Evolutionary conservation across 257 asterid species (phyloP).

Genomic region (Fraxinus cuspidata): DNA sequence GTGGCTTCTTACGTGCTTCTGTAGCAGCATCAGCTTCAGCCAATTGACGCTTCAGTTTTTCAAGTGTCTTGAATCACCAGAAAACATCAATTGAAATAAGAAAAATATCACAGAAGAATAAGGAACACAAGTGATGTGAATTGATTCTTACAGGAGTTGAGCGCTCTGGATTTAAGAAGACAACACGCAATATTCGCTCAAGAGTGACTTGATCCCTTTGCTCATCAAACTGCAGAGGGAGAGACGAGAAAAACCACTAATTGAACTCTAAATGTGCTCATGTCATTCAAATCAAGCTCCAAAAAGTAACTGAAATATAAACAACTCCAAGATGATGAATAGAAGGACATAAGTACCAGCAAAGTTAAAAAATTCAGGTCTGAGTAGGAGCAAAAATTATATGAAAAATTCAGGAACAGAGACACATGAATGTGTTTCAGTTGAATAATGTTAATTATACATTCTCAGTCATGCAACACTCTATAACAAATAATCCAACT

Average conservation of each 20-base stretch:
- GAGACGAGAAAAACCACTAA: not conserved
- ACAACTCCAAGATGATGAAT: not conserved
- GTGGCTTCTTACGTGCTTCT: constrained; percentile 71
- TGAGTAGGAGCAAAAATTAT: not conserved
- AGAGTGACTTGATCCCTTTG: constrained; percentile 72
- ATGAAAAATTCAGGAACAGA: not conserved
- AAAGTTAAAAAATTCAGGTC: too few relatives aligned
- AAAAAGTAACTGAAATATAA: not conserved
- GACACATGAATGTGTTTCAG: not conserved
- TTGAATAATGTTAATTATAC: not conserved
- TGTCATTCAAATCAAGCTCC: constrained; percentile 16
- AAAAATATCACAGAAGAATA: not conserved
- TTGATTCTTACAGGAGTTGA: constrained; percentile 59
- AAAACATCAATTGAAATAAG: constrained; percentile 1
- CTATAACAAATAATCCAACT: not conserved
- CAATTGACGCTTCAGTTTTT: constrained; percentile 71
- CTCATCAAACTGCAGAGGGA: constrained; percentile 69
- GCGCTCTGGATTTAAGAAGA: constrained; percentile 74
- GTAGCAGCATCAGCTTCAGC: constrained; percentile 82
- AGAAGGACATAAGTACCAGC: not conserved
- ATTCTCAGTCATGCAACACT: not conserved
- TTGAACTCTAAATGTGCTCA: not conserved
- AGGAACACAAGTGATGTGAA: not conserved
- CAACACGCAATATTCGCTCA: constrained; percentile 68
- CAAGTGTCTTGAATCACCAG: constrained; percentile 55